Evolutionary conservation across 257 asterid species (phyloP), one percentile per base, ranked within the genome.

Genomic region (Solanum pinnatisectum): DNA sequence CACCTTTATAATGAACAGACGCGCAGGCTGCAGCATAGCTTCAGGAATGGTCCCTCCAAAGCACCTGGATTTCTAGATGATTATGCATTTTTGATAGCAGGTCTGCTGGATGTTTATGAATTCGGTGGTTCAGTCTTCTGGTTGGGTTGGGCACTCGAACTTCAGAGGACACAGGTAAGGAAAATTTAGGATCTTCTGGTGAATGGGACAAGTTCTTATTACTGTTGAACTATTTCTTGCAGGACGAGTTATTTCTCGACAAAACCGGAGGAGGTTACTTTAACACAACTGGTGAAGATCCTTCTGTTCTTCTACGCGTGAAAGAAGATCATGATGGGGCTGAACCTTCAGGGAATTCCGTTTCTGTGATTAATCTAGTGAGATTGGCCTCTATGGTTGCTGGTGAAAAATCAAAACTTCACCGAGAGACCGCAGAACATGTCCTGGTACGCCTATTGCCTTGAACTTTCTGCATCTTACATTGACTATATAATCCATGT

Each of bases 271-370:
- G 99, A 67, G 99, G 96, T 68, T 97, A 97, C 87, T 97, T 93
- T 91, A 97, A 94, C 85, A 95, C 98, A 18, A 91, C 94, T 0
- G 99, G 99, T 1, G 96, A 94, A 73, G 99, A 97, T 87, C 96
- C 98, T 36, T 97, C 98, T 1, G 92, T 97, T 87, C 98, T 97
- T 83, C 98, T 97, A 27, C 96, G 98, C 14, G 95, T 95, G 90
- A 96, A 96, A 90, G 99, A 97, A 93, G 98, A 97, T 87, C 96
- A 96, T 13, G 99, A 97, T 59, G 98, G 98, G 23, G 99, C 99
- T 7, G 99, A 97, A 89, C 99, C 99, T 25, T 97, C 99, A 0
- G 99, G 98, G 25, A 97, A 97, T 92, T 97, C 99, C 12, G 96
- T 96, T 77, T 92, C 99, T 0, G 94, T 90, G 12, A 92, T 96